These are phyloP conservation scores for Calonectria pauciramosa DNA, from an alignment of 2,329 filamentous ascomycete genomes.

Conservation along the genomic window DNA sequence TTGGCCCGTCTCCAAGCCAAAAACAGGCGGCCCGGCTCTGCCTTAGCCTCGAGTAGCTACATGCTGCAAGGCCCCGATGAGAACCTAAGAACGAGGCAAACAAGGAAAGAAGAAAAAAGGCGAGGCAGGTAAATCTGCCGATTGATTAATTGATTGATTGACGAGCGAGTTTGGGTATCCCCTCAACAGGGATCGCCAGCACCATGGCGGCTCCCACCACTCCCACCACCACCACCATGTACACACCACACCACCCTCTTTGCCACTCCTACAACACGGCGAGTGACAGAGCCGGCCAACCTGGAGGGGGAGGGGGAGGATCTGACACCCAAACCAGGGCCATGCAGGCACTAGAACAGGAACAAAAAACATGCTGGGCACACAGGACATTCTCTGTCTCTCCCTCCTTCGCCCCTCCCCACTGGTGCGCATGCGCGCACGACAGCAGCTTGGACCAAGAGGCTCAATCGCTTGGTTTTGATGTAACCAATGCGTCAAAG, in stretches of 20 bases:
- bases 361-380: neutral
- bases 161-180: neutral
- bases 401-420: neutral
- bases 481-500: conserved; percentile 14
- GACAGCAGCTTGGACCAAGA: conserved; percentile 2
- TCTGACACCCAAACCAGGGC: conserved; percentile 19
- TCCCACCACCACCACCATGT: neutral
- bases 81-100: neutral
- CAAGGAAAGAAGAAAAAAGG: neutral
- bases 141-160: neutral
- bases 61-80: conserved; percentile 10
- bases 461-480: conserved; percentile 10
- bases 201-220: neutral
- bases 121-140: neutral
- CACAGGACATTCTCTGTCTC: conserved; percentile 14
- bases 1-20: conserved; percentile 4
- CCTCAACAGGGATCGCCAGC: conserved; percentile 5
- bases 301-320: conserved; percentile 15
- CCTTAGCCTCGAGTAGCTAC: conserved; percentile 8
- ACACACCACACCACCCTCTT: conserved; percentile 11
- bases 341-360: conserved; percentile 22
- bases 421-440: neutral
- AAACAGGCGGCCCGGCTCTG: conserved; percentile 6
- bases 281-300: neutral
- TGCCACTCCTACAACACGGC: neutral